Evolutionary conservation across 2,329 filamentous ascomycete genomes (phyloP), one percentile per base, ranked within the genome.

Genomic region (Colletotrichum sp.): DNA sequence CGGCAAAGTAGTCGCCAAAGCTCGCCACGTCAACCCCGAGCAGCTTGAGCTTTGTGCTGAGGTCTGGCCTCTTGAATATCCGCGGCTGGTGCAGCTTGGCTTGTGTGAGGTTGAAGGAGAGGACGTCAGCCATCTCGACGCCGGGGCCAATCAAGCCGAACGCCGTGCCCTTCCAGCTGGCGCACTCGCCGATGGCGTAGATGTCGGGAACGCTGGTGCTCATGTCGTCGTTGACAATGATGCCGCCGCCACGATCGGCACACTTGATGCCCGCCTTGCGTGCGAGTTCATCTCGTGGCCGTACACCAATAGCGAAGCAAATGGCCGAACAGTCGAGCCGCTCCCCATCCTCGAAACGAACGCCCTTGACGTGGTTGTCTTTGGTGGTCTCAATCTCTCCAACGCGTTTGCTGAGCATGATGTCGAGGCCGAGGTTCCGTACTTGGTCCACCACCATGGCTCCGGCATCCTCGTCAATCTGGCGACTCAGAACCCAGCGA

Each of bases 1-100:
- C 96, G 0, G 96, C 96, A 78, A 98, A 98, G 87, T 96, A 98
- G 82, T 98, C 96, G 1, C 96, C 96, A 81, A 98, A 98, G 81
- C 94, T 97, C 22, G 96, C 96, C 6, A 98, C 96, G 78, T 98
- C 95, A 10, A 98, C 95, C 1, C 96, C 96, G 0, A 98, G 89
- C 0, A 98, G 88, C 87, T 98, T 98, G 34, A 98, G 87, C 83
- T 98, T 98, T 0, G 96, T 98, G 87, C 96, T 98, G 55, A 98
- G 87, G 83, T 98, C 95, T 0, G 96, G 96, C 6, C 93, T 87
- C 83, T 95, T 95, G 88, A 97, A 98, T 34, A 87, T 88, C 36
- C 94, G 89, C 3, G 91, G 91, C 8, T 91, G 84, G 81, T 96
- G 94, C 3, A 91, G 89, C 81, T 94, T 93, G 36, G 95, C 94